Evolutionary conservation across 192 early-diverging fungal genomes (phyloP).

Genomic region (Chytriomyces sp.): DNA sequence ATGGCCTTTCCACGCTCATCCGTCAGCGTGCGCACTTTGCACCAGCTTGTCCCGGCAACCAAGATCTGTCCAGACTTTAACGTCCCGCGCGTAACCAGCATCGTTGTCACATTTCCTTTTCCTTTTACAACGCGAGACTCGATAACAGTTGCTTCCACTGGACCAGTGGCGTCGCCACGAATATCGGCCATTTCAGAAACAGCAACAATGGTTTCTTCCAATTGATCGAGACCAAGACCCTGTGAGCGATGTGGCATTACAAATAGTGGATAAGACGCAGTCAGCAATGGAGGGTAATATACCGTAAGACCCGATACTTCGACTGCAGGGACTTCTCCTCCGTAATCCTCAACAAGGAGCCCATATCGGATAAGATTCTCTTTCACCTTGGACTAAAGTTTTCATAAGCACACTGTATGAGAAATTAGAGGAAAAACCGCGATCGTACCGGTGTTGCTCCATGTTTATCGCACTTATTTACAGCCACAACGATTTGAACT

Average conservation of each 20-base stretch:
- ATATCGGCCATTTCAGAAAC: constrained; percentile 88
- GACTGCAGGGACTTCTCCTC: constrained; percentile 91
- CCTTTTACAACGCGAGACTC: constrained; percentile 90
- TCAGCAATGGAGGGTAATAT: not conserved
- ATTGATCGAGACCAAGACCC: constrained; percentile 80
- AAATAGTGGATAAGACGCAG: not conserved
- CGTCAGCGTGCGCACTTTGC: constrained; percentile 82
- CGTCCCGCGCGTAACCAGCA: constrained; percentile 90
- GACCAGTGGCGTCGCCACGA: constrained; percentile 77
- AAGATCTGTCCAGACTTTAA: constrained; percentile 76
- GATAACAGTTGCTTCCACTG: constrained; percentile 83
- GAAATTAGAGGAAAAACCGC: not conserved
- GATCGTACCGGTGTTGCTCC: constrained; percentile 49
- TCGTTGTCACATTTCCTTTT: constrained; percentile 80
- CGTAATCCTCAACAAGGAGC: constrained; percentile 87
- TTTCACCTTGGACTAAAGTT: constrained; percentile 46
- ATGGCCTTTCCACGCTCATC: constrained; percentile 78
- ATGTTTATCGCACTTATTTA: constrained; percentile 98
- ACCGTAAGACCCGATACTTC: constrained; percentile 86
- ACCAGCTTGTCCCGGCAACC: constrained; percentile 86
- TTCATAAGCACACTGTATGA: too few relatives aligned
- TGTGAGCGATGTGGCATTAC: constrained; percentile 20
- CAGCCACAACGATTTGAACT: constrained; percentile 91
- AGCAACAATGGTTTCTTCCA: constrained; percentile 87
- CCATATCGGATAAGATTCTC: constrained; percentile 77